A percentile compares a stretch with the other conserved stretches of the same genome.
Conservation (phyloP, 306 rosid species). For the Senna tora region DNA sequence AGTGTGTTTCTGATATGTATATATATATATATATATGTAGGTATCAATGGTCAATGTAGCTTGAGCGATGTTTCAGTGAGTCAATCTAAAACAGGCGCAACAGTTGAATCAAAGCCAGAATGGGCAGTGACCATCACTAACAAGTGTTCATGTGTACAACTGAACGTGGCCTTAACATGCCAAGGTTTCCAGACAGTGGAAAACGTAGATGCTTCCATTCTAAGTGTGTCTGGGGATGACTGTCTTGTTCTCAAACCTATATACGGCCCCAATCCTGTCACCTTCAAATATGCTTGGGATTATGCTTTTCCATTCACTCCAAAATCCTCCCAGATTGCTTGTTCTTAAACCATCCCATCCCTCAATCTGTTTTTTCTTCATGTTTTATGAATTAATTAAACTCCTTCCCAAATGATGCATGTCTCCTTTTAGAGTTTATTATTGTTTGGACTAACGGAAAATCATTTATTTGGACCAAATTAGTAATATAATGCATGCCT, state of each 20-base stretch:
- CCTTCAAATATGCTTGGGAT: neutral
- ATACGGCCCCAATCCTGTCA: neutral
- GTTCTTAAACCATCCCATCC: neutral
- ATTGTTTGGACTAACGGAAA: no score
- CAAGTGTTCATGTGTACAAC: constrained; percentile 40
- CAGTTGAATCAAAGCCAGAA: constrained; percentile 34
- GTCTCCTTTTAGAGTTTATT: no score
- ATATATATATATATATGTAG: constrained; percentile 4
- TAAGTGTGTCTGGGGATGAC: neutral
- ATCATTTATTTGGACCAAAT: no score
- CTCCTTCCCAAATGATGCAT: no score
- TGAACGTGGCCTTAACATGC: constrained; percentile 34
- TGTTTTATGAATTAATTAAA: no score
- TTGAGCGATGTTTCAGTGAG: constrained; percentile 5
- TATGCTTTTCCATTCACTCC: neutral
- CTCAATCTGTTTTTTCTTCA: no score
- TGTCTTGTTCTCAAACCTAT: constrained; percentile 44
- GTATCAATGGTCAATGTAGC: constrained; percentile 35
- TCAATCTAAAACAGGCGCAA: constrained; percentile 39
- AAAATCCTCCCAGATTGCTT: neutral
- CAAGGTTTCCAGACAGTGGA: constrained; percentile 35
- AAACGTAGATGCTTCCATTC: constrained; percentile 38
- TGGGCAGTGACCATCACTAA: constrained; percentile 46
- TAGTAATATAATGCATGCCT: no score
- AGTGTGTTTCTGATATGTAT: no score